These are phyloP conservation scores for Stephania yunnanensis DNA, from an alignment of 164 flowering plant species.

Conservation along the genomic window DNA sequence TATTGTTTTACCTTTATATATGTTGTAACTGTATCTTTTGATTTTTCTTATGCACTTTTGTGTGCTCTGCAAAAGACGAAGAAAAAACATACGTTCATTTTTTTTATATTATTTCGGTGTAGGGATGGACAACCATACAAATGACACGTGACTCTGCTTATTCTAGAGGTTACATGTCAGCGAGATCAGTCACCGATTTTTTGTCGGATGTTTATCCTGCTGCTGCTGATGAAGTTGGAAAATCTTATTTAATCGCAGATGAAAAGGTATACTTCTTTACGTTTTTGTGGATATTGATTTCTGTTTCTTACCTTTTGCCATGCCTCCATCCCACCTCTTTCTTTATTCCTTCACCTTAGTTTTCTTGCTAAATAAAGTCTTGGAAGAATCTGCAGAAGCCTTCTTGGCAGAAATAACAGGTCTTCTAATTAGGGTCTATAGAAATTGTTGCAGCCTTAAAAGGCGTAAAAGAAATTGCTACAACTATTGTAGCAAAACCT, in stretches of 20 bases:
- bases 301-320: neutral
- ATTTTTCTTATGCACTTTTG: neutral
- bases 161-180: slow-evolving; percentile 67
- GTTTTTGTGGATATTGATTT: neutral
- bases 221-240: slow-evolving; percentile 97
- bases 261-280: slow-evolving; percentile 50
- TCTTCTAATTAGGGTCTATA: no score
- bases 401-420: neutral
- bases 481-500: no score
- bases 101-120: slow-evolving; percentile 18
- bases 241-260: slow-evolving; percentile 79
- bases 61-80: neutral
- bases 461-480: no score
- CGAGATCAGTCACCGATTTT: slow-evolving; percentile 85
- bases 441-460: no score
- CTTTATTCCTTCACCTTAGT: neutral
- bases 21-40: neutral
- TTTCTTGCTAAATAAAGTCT: neutral
- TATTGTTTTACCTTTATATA: no score
- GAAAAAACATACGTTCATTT: neutral
- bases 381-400: neutral
- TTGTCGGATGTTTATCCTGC: slow-evolving; percentile 71
- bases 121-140: slow-evolving; percentile 91
- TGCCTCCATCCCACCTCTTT: neutral
- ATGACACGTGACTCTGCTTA: slow-evolving; percentile 55